Evolutionary conservation across 176 grass and related monocot species (phyloP).

Genomic region (Lolium multiflorum): DNA sequence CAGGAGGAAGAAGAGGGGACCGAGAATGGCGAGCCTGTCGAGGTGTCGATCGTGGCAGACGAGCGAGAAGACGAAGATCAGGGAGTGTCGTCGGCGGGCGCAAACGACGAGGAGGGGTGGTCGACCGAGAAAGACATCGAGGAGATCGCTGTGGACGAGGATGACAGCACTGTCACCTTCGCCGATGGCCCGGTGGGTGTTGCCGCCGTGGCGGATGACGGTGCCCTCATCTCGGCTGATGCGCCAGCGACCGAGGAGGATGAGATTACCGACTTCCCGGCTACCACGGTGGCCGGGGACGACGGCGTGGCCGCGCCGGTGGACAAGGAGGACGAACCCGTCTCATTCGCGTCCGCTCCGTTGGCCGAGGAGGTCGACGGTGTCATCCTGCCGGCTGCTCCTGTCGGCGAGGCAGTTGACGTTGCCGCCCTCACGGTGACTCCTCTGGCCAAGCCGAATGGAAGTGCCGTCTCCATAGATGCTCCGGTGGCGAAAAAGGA

Average conservation of each 20-base stretch:
- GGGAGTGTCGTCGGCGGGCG: constrained; percentile 14
- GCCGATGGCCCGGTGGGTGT: neutral
- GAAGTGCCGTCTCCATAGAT: neutral
- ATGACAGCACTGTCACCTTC: constrained; percentile 15
- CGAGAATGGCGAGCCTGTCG: neutral
- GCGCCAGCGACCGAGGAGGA: neutral
- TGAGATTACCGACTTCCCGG: neutral
- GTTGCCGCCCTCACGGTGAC: neutral
- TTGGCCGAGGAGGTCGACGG: neutral
- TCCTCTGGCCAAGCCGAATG: neutral
- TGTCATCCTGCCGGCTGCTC: neutral
- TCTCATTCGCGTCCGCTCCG: neutral
- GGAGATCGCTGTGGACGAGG: constrained; percentile 29
- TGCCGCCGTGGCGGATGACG: constrained; percentile 25
- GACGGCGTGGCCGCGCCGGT: neutral
- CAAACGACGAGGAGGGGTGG: constrained; percentile 25
- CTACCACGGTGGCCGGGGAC: neutral
- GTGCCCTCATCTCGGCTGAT: neutral
- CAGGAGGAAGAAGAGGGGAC: neutral
- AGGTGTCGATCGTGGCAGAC: constrained; percentile 6
- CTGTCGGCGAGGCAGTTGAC: neutral
- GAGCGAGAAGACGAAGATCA: neutral
- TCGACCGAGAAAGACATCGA: constrained; percentile 32
- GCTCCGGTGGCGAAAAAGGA: neutral
- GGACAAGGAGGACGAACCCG: neutral